Percentiles rank a stretch among this genome's conserved stretches.
These are phyloP conservation scores for Schizonepeta tenuifolia DNA, from an alignment of 257 asterid species.

Conservation along the genomic window DNA sequence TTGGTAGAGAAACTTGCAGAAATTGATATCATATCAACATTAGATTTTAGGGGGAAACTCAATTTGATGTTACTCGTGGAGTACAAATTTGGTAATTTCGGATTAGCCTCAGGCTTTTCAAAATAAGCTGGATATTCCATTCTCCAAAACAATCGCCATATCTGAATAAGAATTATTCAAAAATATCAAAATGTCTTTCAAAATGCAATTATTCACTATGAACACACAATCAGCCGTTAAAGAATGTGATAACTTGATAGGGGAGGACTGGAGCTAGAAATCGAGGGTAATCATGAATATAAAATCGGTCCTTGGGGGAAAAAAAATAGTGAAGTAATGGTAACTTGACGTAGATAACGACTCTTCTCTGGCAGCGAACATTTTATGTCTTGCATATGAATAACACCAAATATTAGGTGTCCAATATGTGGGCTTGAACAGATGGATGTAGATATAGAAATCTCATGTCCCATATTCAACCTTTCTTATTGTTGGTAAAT, in stretches of 20 bases:
- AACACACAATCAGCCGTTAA: neutral
- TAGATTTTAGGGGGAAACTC: neutral
- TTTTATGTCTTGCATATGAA: neutral
- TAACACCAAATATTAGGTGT: neutral
- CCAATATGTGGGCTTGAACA: neutral
- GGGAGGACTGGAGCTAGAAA: neutral
- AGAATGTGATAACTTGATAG: neutral
- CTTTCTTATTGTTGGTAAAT: conserved; percentile 5
- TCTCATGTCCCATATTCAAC: neutral
- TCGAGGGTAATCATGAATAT: neutral
- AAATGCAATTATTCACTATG: neutral
- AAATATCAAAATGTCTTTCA: neutral
- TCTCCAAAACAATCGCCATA: neutral
- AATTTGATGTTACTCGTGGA: neutral
- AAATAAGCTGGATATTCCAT: neutral
- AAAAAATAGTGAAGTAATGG: neutral
- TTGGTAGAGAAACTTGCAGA: neutral
- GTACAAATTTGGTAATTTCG: neutral
- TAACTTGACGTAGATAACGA: neutral
- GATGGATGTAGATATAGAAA: neutral
- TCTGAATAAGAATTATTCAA: neutral
- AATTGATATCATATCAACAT: neutral
- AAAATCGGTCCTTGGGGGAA: neutral
- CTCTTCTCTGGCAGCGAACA: neutral
- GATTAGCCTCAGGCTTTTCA: neutral